A percentile compares a stretch with the other conserved stretches of the same genome.
phyloP scores from a whole-genome alignment of 305 asterid genomes.

The Coffea humblotiana region DNA sequence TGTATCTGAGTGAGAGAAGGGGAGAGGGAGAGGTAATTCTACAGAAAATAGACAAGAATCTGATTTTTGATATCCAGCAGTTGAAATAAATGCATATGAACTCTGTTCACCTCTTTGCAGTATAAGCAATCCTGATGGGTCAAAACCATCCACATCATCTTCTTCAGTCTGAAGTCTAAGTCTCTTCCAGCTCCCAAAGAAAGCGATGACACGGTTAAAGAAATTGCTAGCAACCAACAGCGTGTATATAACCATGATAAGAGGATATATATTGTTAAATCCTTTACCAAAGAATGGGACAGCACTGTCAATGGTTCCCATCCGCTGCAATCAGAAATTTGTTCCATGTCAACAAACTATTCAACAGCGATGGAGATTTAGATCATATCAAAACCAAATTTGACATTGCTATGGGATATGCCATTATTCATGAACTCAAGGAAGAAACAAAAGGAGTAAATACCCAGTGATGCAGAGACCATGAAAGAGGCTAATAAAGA shows the following conservation, averaged over 20 bases:
- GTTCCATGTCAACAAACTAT: constrained; percentile 21
- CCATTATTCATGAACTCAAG: not conserved
- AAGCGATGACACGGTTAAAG: constrained; percentile 78
- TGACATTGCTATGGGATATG: not conserved
- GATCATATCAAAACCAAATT: constrained; percentile 8
- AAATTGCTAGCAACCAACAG: constrained; percentile 92
- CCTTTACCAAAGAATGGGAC: constrained; percentile 90
- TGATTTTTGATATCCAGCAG: not conserved
- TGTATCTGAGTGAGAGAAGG: not conserved
- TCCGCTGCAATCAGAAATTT: constrained; percentile 61
- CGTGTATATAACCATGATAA: constrained; percentile 93
- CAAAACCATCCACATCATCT: constrained; percentile 90
- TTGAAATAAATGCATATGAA: not conserved
- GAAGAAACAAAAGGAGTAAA: not conserved
- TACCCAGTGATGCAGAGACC: not conserved
- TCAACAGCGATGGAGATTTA: not conserved
- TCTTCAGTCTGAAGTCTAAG: constrained; percentile 68
- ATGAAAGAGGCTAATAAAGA: constrained; percentile 1
- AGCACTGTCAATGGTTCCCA: constrained; percentile 91
- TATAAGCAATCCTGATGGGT: constrained; percentile 92
- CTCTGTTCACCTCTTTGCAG: constrained; percentile 72
- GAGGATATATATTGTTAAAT: constrained; percentile 91
- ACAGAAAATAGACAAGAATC: not conserved
- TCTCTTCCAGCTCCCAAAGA: constrained; percentile 92
- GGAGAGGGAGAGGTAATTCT: not conserved